Evolutionary conservation across 1,139 yeast genomes (phyloP).

Genomic region (Pneumocystis murina): DNA sequence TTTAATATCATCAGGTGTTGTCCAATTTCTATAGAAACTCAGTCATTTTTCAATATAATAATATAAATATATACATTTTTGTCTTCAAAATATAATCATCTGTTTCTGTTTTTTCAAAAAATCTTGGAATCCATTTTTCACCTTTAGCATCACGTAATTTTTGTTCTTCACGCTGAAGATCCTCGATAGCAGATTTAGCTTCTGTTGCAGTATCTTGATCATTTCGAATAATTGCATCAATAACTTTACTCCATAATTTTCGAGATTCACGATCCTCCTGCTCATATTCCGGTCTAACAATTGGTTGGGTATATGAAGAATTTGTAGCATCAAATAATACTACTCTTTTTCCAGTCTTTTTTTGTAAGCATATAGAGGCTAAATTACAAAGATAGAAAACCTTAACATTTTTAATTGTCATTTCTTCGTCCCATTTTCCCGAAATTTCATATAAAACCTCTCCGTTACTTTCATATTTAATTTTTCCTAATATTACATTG

Average conservation of each 20-base stretch:
- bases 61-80: neutral
- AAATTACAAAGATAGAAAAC: neutral
- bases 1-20: neutral
- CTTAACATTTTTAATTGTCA: slow-evolving; percentile 46
- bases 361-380: neutral
- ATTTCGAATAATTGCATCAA: slow-evolving; percentile 57
- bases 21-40: neutral
- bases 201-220: slow-evolving; percentile 74
- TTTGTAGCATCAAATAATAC: slow-evolving; percentile 51
- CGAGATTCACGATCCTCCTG: slow-evolving; percentile 76
- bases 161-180: slow-evolving; percentile 59
- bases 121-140: slow-evolving; percentile 61
- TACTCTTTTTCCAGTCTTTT: slow-evolving; percentile 31
- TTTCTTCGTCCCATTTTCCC: slow-evolving; percentile 89
- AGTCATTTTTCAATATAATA: neutral
- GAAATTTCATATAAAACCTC: slow-evolving; percentile 49
- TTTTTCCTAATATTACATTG: slow-evolving; percentile 68
- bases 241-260: slow-evolving; percentile 66
- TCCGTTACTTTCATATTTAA: slow-evolving; percentile 39
- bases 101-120: slow-evolving; percentile 35
- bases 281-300: slow-evolving; percentile 59
- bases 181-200: slow-evolving; percentile 75
- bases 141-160: slow-evolving; percentile 65
- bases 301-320: slow-evolving; percentile 42
- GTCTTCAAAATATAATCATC: slow-evolving; percentile 16